Evolutionary conservation across 768 basidiomycete species (phyloP).

Genomic region (Pholiota microspora): DNA sequence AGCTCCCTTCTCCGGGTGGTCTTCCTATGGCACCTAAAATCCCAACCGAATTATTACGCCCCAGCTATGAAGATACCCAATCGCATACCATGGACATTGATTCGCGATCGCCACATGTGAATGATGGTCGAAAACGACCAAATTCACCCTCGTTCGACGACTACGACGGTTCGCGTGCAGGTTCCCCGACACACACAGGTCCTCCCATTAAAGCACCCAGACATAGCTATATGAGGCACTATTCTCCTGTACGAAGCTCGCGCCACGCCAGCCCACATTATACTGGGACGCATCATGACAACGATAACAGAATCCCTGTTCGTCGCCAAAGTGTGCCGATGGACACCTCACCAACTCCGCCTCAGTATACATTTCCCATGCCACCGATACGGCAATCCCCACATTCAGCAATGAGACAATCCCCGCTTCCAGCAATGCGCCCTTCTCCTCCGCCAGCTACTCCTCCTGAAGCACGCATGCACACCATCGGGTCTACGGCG

Average conservation of each 20-base stretch:
- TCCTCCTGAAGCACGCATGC: not conserved
- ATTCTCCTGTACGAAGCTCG: conserved; percentile 24
- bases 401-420: too few relatives aligned
- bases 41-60: conserved; percentile 20
- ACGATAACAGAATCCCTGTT: not conserved
- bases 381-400: not conserved
- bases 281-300: not conserved
- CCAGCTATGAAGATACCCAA: not conserved
- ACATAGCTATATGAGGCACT: conserved; percentile 28
- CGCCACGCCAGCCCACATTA: conserved; percentile 1
- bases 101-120: not conserved
- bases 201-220: not conserved
- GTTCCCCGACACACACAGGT: not conserved
- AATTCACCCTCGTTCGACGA: conserved; percentile 25
- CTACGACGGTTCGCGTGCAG: conserved; percentile 13
- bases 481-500: not conserved
- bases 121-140: conserved; percentile 20
- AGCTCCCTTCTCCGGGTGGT: conserved; percentile 35
- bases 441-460: too few relatives aligned
- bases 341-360: not conserved
- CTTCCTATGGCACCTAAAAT: conserved; percentile 31
- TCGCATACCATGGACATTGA: not conserved
- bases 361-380: not conserved
- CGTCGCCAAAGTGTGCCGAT: not conserved
- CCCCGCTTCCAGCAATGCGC: too few relatives aligned